phyloP scores from a whole-genome alignment of 2,329 filamentous ascomycete genomes.

The Verticillium dahliae region DNA sequence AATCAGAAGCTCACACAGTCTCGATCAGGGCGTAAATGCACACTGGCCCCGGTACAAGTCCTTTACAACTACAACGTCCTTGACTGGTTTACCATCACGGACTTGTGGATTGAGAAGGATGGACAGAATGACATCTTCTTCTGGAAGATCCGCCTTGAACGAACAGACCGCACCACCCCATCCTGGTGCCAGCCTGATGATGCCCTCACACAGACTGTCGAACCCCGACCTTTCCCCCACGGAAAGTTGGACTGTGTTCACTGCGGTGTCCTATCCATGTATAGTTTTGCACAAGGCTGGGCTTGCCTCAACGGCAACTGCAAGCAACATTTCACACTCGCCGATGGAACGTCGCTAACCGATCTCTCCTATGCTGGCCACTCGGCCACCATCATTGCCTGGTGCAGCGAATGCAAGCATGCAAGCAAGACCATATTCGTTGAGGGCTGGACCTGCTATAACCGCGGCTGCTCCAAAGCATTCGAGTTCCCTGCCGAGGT shows the following conservation, averaged over 20 bases:
- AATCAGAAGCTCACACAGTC: slow-evolving; percentile 11
- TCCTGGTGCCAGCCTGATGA: slow-evolving; percentile 53
- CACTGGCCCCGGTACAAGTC: slow-evolving; percentile 38
- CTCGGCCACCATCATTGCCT: slow-evolving; percentile 4
- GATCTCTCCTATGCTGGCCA: slow-evolving; percentile 7
- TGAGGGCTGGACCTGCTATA: slow-evolving; percentile 19
- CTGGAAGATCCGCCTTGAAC: slow-evolving; percentile 60
- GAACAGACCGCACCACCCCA: slow-evolving; percentile 37
- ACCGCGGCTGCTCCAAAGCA: slow-evolving; percentile 39
- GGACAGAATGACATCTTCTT: slow-evolving; percentile 20
- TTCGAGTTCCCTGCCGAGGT: slow-evolving; percentile 29
- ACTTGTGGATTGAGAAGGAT: slow-evolving; percentile 60
- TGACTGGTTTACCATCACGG: slow-evolving; percentile 61
- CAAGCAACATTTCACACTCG: slow-evolving; percentile 5
- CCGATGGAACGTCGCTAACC: slow-evolving; percentile 7
- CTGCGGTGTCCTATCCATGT: slow-evolving; percentile 32
- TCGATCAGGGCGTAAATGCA: slow-evolving; percentile 43
- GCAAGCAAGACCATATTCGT: slow-evolving; percentile 29
- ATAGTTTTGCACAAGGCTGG: slow-evolving; percentile 24
- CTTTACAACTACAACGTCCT: slow-evolving; percentile 58
- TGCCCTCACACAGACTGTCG: background rate
- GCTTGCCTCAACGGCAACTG: slow-evolving; percentile 19
- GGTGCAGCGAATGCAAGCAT: slow-evolving; percentile 25
- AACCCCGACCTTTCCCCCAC: background rate
- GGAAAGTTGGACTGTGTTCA: slow-evolving; percentile 22